Evolutionary conservation across 2,329 filamentous ascomycete genomes (phyloP).

Genomic region (Botrytis sinoallii): DNA sequence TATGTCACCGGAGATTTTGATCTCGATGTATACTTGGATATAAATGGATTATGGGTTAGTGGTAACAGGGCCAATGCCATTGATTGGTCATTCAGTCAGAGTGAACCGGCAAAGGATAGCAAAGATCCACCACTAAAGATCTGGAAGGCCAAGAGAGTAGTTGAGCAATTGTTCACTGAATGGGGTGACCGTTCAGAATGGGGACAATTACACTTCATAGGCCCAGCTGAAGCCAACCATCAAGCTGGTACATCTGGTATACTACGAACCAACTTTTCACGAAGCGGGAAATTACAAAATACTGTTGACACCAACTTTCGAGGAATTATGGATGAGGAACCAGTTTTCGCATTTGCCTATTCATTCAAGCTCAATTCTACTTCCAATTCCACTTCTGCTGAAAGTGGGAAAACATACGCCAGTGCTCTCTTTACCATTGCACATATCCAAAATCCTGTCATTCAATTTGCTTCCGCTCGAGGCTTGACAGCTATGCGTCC

Average conservation of each 20-base stretch:
- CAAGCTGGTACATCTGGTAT: slow-evolving; percentile 66
- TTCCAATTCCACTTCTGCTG: slow-evolving; percentile 34
- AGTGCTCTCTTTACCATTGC: slow-evolving; percentile 72
- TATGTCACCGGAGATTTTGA: slow-evolving; percentile 64
- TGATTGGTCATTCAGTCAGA: slow-evolving; percentile 61
- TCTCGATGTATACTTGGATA: slow-evolving; percentile 62
- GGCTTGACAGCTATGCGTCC: slow-evolving; percentile 76
- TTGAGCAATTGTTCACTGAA: slow-evolving; percentile 72
- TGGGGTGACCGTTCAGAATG: slow-evolving; percentile 74
- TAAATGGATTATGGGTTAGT: slow-evolving; percentile 80
- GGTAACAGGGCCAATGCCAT: slow-evolving; percentile 68
- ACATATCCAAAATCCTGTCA: slow-evolving; percentile 73
- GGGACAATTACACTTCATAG: slow-evolving; percentile 77
- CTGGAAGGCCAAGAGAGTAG: slow-evolving; percentile 59
- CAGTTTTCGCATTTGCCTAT: slow-evolving; percentile 76
- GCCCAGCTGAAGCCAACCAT: slow-evolving; percentile 62
- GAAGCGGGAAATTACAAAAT: slow-evolving; percentile 64
- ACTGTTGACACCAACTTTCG: slow-evolving; percentile 64
- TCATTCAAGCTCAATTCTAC: slow-evolving; percentile 51
- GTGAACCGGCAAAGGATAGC: slow-evolving; percentile 41
- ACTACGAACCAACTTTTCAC: slow-evolving; percentile 67
- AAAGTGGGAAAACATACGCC: slow-evolving; percentile 38
- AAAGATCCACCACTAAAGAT: slow-evolving; percentile 53
- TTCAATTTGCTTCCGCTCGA: slow-evolving; percentile 73
- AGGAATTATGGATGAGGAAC: slow-evolving; percentile 71